Evolutionary conservation across 331 rosid species (phyloP).

Genomic region (Cydonia oblonga): DNA sequence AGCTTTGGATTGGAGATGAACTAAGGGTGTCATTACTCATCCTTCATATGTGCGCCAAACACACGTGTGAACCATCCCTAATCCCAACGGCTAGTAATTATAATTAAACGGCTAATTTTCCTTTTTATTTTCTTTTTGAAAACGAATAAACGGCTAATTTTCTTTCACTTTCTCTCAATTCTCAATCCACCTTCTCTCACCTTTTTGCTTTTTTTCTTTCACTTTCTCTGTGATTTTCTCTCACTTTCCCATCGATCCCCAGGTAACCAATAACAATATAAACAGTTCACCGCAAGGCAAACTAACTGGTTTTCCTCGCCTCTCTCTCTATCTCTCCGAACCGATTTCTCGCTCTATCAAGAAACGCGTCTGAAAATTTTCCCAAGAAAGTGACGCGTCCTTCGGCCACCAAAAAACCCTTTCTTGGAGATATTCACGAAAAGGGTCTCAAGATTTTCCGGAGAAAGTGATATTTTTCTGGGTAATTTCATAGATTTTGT

Average conservation of each 20-base stretch:
- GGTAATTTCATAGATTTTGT: neutral
- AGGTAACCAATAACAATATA: conserved; percentile 3
- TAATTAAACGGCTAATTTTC: conserved; percentile 54
- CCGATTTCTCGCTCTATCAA: neutral
- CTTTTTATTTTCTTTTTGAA: neutral
- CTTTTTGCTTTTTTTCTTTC: conserved; percentile 2
- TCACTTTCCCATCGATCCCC: conserved; percentile 13
- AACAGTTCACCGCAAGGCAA: neutral
- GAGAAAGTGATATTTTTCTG: neutral
- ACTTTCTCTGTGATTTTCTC: conserved; percentile 27
- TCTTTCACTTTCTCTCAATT: conserved; percentile 1
- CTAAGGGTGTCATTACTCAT: too few relatives aligned
- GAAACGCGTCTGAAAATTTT: conserved; percentile 13
- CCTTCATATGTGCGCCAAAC: too few relatives aligned
- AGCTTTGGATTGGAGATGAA: too few relatives aligned
- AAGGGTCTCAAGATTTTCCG: neutral
- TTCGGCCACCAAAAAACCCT: neutral
- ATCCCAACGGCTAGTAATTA: conserved; percentile 67
- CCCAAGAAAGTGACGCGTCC: conserved; percentile 1
- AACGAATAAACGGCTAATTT: neutral
- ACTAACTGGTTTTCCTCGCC: neutral
- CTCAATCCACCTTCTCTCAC: neutral
- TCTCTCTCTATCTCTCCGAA: neutral
- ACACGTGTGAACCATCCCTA: neutral
- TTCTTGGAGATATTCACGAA: conserved; percentile 6